Evolutionary conservation across 1,284 basidiomycete species (phyloP).

Genomic region (Papiliotrema terrestris): DNA sequence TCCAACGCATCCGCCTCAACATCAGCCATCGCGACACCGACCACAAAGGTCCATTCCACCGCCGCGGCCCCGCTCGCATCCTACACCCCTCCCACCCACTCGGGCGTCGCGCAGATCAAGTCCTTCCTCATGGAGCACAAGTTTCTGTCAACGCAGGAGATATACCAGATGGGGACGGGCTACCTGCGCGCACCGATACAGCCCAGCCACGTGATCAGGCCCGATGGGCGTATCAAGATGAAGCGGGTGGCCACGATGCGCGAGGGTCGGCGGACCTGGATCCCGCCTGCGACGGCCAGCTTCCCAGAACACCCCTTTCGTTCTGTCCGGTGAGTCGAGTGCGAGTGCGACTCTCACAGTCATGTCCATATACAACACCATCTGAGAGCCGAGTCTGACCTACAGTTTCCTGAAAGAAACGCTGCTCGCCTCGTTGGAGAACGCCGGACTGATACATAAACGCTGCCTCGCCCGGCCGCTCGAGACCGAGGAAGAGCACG

Average conservation of each 20-base stretch:
- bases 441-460: conserved; percentile 23
- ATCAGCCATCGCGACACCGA: not conserved
- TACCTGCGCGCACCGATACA: conserved; percentile 13
- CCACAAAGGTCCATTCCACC: not conserved
- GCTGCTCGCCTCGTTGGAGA: conserved; percentile 21
- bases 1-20: not conserved
- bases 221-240: conserved; percentile 27
- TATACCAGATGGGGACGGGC: conserved; percentile 21
- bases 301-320: conserved; percentile 32
- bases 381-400: not conserved
- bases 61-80: not conserved
- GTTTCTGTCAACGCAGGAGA: conserved; percentile 12
- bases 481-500: conserved; percentile 18
- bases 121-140: conserved; percentile 3
- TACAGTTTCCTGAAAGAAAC: conserved; percentile 25
- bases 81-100: not conserved
- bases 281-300: conserved; percentile 19
- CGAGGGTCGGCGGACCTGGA: conserved; percentile 25
- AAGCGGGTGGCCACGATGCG: conserved; percentile 27
- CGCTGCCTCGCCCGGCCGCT: conserved; percentile 10
- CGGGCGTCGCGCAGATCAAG: conserved; percentile 3
- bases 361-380: not conserved
- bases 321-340: conserved; percentile 19
- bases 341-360: not conserved
- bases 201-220: conserved; percentile 9